These are phyloP conservation scores for Paraglomus brasilianum DNA, from an alignment of 192 early-diverging fungal genomes.

Conservation along the genomic window DNA sequence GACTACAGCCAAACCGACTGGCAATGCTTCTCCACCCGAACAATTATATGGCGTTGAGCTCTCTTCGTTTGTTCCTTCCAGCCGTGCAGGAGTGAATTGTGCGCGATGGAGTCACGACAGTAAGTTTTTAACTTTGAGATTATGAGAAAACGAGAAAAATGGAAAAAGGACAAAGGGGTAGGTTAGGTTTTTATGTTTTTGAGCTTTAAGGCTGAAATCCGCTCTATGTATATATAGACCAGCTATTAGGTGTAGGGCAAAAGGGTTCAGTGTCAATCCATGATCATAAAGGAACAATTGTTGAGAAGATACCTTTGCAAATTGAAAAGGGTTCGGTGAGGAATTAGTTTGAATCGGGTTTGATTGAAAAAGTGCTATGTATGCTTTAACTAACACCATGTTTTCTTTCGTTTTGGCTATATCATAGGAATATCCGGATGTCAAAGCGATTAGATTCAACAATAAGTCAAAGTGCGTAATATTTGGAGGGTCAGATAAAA, in stretches of 20 bases:
- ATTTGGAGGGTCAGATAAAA: conserved; percentile 32
- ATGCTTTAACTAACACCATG: not conserved
- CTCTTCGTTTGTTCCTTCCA: conserved; percentile 6
- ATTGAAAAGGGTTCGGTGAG: not conserved
- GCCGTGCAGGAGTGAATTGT: conserved; percentile 9
- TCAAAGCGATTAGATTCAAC: conserved; percentile 15
- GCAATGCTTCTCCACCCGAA: not conserved
- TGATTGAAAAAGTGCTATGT: not conserved
- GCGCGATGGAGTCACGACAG: conserved; percentile 29
- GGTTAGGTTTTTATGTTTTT: not conserved
- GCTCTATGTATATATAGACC: not conserved
- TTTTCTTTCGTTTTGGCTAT: not conserved
- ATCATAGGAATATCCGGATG: conserved; percentile 5
- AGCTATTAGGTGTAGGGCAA: conserved; percentile 5
- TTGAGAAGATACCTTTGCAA: conserved; percentile 13
- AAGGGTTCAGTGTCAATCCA: conserved; percentile 28
- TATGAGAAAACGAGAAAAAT: not conserved
- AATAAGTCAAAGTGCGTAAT: conserved; percentile 28
- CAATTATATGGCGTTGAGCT: conserved; percentile 11
- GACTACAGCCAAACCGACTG: not conserved
- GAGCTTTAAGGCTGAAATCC: not conserved
- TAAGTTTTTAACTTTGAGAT: conserved; percentile 5
- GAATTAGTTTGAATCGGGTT: not conserved
- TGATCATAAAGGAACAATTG: conserved; percentile 9
- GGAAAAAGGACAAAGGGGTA: not conserved